Conservation (phyloP, 805 yeast species). For the Saccharomycopsis microspora region DNA sequence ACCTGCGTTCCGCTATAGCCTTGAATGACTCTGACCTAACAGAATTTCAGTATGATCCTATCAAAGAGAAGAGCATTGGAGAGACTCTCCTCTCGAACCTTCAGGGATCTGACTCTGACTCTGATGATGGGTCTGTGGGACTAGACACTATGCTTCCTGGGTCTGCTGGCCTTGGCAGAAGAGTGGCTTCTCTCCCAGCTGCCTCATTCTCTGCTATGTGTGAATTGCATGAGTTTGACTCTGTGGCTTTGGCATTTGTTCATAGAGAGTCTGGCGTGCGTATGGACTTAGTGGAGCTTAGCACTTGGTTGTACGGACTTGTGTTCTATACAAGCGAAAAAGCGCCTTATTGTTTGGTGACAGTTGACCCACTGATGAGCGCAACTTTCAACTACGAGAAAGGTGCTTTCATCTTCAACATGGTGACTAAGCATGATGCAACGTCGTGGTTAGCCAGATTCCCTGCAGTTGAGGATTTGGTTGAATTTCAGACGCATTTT, state of each 20-base stretch:
- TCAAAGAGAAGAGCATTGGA: slow-evolving; percentile 5
- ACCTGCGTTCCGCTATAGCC: slow-evolving; percentile 38
- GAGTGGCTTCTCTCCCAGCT: too few relatives aligned
- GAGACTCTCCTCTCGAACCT: too few relatives aligned
- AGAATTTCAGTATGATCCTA: slow-evolving; percentile 40
- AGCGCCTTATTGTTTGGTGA: slow-evolving; percentile 16
- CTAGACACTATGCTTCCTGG: too few relatives aligned
- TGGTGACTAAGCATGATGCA: slow-evolving; percentile 27
- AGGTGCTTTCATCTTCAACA: slow-evolving; percentile 56
- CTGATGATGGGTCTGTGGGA: too few relatives aligned
- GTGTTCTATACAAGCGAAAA: slow-evolving; percentile 23
- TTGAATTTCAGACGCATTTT: slow-evolving; percentile 40
- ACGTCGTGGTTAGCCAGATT: slow-evolving; percentile 60
- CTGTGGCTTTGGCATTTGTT: neutral
- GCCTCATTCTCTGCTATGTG: too few relatives aligned
- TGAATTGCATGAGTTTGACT: neutral
- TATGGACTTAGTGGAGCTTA: slow-evolving; percentile 33
- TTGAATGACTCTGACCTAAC: slow-evolving; percentile 37
- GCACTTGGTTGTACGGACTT: slow-evolving; percentile 42
- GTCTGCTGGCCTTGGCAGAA: too few relatives aligned
- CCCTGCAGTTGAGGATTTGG: slow-evolving; percentile 26
- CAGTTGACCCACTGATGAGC: slow-evolving; percentile 38
- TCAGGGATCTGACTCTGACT: too few relatives aligned
- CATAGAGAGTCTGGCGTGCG: slow-evolving; percentile 18
- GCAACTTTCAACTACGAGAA: slow-evolving; percentile 53